Evolutionary conservation across 495 filamentous ascomycete genomes (phyloP).

Genomic region (Penicillium bovifimosum): DNA sequence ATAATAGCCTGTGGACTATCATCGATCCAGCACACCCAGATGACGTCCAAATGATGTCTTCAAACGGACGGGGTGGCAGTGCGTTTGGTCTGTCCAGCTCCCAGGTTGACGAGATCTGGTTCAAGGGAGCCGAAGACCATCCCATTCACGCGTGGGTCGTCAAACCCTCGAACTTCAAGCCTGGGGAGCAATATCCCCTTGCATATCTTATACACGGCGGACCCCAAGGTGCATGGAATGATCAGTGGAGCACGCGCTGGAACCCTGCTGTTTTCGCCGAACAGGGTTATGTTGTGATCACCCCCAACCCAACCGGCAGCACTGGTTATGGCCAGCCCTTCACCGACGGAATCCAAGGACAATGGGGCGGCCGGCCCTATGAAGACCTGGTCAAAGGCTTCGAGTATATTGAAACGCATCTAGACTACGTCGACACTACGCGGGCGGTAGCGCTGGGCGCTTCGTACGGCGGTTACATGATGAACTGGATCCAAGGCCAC

Average conservation of each 20-base stretch:
- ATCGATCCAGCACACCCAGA: conserved; percentile 45
- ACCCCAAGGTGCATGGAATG: conserved; percentile 78
- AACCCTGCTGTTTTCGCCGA: conserved; percentile 89
- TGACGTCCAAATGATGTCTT: conserved; percentile 50
- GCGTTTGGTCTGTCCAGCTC: conserved; percentile 59
- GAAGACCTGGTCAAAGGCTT: conserved; percentile 75
- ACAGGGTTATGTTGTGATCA: conserved; percentile 81
- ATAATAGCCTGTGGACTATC: conserved; percentile 63
- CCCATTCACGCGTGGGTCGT: conserved; percentile 74
- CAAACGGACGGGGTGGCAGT: conserved; percentile 60
- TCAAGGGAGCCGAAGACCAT: conserved; percentile 53
- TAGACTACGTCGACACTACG: conserved; percentile 68
- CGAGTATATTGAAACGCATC: conserved; percentile 65
- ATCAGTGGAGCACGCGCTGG: conserved; percentile 84
- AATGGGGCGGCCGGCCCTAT: conserved; percentile 81
- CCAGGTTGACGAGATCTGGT: conserved; percentile 70
- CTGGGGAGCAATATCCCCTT: conserved; percentile 70
- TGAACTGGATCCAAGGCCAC: conserved; percentile 58
- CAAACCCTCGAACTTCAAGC: conserved; percentile 73
- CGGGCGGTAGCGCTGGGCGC: conserved; percentile 80
- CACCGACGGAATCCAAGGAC: conserved; percentile 65
- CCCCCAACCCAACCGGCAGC: conserved; percentile 84
- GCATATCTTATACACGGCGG: conserved; percentile 85
- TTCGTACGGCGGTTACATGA: conserved; percentile 85
- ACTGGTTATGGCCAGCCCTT: conserved; percentile 81